Evolutionary conservation across 495 filamentous ascomycete genomes (phyloP).

Genomic region (Pyrenula massariospora): DNA sequence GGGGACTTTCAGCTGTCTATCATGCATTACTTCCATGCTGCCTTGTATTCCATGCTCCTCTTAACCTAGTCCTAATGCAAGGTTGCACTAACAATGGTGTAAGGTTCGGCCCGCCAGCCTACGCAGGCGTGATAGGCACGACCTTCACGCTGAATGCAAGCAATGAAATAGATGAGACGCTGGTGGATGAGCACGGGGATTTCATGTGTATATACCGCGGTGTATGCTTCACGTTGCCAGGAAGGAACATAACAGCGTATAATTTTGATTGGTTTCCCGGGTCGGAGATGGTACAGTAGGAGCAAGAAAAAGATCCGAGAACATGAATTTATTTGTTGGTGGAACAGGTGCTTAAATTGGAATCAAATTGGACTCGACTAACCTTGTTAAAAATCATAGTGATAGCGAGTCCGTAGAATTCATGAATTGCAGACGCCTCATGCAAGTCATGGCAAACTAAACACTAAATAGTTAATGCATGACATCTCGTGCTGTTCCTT

Average conservation of each 20-base stretch:
- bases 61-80: not conserved
- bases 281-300: too few relatives aligned
- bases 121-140: not conserved
- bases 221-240: not conserved
- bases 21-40: not conserved
- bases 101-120: not conserved
- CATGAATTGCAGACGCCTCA: too few relatives aligned
- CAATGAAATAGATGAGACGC: not conserved
- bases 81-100: too few relatives aligned
- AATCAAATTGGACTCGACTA: too few relatives aligned
- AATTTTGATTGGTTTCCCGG: not conserved
- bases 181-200: not conserved
- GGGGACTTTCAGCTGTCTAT: not conserved
- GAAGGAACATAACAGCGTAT: not conserved
- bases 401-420: too few relatives aligned
- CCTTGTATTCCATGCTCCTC: not conserved
- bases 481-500: too few relatives aligned
- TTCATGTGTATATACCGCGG: not conserved
- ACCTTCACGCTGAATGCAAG: not conserved
- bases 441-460: too few relatives aligned
- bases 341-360: too few relatives aligned
- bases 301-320: too few relatives aligned
- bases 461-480: too few relatives aligned
- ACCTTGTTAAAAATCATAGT: too few relatives aligned
- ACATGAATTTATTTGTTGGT: too few relatives aligned